Base-by-base conservation (phyloP, 2,329 filamentous ascomycete genomes). In the Fusarium equiseti region DNA sequence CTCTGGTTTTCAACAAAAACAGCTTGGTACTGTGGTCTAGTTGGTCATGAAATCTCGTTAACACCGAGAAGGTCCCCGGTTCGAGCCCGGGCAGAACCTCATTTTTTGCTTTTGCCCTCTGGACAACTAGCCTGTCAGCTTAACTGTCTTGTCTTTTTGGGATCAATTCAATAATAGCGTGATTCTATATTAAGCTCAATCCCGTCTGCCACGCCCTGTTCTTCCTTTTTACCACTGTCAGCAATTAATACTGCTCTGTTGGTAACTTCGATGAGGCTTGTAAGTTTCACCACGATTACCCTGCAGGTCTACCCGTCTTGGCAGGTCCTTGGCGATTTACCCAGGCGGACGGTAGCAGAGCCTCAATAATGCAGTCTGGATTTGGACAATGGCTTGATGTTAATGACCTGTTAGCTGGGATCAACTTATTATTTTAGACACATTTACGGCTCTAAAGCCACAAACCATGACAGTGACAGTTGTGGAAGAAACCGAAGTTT, bases 271-370 rank as follows among this genome's bases (percentile, higher is more conserved):
- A 7, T 4, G 6, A 9, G 13, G 35, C 18, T 40, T 27, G 2
- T 26, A 13, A 12, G 13, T 7, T 29, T 3, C 2, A 52, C 26
- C 9, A n/a, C 24, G 5, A 9, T 10, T 52, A 52, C 50, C 50
- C 35, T 48, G 32, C 35, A 55, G 15, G 20, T 35, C 35, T 43
- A 49, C 61, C 61, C 63, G 61, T 46, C 61, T 65, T 66, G 53
- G 59, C 59, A 38, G 6, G 31, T 7, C 7, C 61, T 66, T 64
- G 61, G 63, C 61, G 35, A 40, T 40, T n/a, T 35, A 18, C 38
- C 15, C 13, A 27, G 16, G 6, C 9, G 18, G n/a, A 31, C 20
- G 16, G 2, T 1, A 43, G 46, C 61, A 66, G 63, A 66, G 63
- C 63, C 63, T 59, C 63, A 43, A 60, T 18, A 20, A 31, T 16